A percentile compares a stretch with the other conserved stretches of the same genome.
Evolutionary conservation across 306 rosid genomes (phyloP).

Genomic region (Citrullus amarus): DNA sequence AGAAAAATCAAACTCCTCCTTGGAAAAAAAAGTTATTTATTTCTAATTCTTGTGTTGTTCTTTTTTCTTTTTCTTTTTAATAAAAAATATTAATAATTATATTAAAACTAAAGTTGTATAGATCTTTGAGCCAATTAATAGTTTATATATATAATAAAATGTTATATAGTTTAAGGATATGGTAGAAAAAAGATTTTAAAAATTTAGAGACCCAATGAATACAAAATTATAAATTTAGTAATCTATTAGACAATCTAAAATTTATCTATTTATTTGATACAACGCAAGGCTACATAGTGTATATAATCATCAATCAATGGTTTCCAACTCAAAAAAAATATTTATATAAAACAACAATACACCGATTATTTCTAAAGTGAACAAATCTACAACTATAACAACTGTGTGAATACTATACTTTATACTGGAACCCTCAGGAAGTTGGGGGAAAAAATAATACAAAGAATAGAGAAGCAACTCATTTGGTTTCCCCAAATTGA

Average conservation of each 20-base stretch:
- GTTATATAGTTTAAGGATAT: too few species aligned
- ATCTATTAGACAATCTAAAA: too few species aligned
- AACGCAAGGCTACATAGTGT: too few species aligned
- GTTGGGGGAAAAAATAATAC: not conserved
- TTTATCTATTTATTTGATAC: too few species aligned
- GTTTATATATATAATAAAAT: too few species aligned
- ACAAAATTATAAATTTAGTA: too few species aligned
- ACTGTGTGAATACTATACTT: not conserved
- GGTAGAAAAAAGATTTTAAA: too few species aligned
- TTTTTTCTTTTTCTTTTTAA: not conserved
- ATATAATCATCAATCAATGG: too few species aligned
- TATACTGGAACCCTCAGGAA: not conserved
- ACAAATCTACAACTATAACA: not conserved
- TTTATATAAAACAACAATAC: not conserved
- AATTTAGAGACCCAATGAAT: not conserved
- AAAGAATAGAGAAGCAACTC: constrained; percentile 4
- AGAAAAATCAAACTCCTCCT: not conserved
- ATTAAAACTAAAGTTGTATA: not conserved
- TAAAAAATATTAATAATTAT: not conserved
- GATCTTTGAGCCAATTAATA: not conserved
- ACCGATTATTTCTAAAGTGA: not conserved
- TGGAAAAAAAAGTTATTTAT: not conserved
- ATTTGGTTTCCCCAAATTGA: not conserved
- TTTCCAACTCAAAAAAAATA: too few species aligned
- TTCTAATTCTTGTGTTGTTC: not conserved